These are phyloP conservation scores for Annulohypoxylon stygium DNA, from an alignment of 495 filamentous ascomycete genomes.

Conservation along the genomic window DNA sequence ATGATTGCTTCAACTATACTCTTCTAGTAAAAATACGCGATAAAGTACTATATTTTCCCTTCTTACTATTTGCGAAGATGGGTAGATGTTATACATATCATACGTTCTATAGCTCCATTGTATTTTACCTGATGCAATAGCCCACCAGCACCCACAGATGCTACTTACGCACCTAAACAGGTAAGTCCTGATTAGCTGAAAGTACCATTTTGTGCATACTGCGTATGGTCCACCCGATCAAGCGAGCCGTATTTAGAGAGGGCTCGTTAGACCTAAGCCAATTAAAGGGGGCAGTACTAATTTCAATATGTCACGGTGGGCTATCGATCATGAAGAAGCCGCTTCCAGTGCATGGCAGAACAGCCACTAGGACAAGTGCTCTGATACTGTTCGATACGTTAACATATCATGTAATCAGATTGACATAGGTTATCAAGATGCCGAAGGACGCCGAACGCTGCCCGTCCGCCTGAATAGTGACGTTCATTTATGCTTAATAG, in stretches of 20 bases:
- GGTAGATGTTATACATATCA: too few species aligned
- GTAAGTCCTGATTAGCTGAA: neutral
- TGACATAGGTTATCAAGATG: conserved; percentile 29
- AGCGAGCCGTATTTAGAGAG: neutral
- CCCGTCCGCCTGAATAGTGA: conserved; percentile 22
- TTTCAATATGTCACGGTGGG: neutral
- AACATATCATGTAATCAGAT: conserved; percentile 22
- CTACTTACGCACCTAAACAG: neutral
- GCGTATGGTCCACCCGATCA: neutral
- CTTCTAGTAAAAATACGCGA: too few species aligned
- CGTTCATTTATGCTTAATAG: conserved; percentile 41
- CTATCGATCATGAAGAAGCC: neutral
- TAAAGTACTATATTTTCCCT: neutral
- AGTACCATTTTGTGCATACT: neutral
- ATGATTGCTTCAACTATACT: too few species aligned
- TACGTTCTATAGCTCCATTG: neutral
- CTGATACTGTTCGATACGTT: conserved; percentile 5
- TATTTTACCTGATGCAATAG: neutral
- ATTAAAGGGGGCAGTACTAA: neutral
- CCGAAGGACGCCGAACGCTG: conserved; percentile 32
- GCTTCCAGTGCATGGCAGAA: neutral
- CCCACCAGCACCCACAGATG: neutral
- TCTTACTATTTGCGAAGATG: neutral
- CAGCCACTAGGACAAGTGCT: neutral
- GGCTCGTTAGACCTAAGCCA: neutral